Base-by-base conservation (phyloP, 352 stramenopile genomes). In the Phytophthora constricta region DNA sequence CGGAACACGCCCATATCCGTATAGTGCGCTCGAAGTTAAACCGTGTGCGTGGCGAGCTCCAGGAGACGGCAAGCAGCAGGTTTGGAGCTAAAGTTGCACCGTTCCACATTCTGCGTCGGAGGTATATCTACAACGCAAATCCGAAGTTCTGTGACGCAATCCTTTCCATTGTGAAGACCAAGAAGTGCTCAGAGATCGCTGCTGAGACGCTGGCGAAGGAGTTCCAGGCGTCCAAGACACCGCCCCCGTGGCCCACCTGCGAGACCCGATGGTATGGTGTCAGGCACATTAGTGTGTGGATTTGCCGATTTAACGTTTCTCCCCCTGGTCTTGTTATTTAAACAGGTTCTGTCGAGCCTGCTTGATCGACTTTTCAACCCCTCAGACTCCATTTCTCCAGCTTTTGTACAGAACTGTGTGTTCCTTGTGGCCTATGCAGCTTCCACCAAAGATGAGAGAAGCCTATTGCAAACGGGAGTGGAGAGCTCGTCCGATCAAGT, bases 331-430 rank as follows among this genome's bases (percentile, higher is more conserved):
- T 65, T 34, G 3, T 39, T 33, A 3, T 37, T 16, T 65, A 7
- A 63, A 13, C 62, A 95, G 87, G 84, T 96, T 8, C 76, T 96
- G n/a, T 82, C 80, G n/a, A 80, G 74, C 31, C 63, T 96, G 19
- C 60, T 93, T 4, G 86, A 94, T 64, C 85, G 83, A 5, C 65
- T 95, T n/a, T 96, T 96, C 58, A 91, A 94, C 37, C 84, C 85
- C 17, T 89, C 84, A 3, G 79, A 87, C 51, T 76, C 84, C 9
- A 79, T 91, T 26, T 83, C 82, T 23, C 27, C 72, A 16, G 19
- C 57, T n/a, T 94, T 90, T 65, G 59, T 74, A 16, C 76, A 89
- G 28, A 86, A 91, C 51, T 96, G 85, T 28, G 82, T 91, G 3
- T 74, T 82, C 13, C 52, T 96, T 5, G 58, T 96, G 39, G 86